These are phyloP conservation scores for Chionographis japonica DNA, from an alignment of 106 monocot genomes.

Conservation along the genomic window DNA sequence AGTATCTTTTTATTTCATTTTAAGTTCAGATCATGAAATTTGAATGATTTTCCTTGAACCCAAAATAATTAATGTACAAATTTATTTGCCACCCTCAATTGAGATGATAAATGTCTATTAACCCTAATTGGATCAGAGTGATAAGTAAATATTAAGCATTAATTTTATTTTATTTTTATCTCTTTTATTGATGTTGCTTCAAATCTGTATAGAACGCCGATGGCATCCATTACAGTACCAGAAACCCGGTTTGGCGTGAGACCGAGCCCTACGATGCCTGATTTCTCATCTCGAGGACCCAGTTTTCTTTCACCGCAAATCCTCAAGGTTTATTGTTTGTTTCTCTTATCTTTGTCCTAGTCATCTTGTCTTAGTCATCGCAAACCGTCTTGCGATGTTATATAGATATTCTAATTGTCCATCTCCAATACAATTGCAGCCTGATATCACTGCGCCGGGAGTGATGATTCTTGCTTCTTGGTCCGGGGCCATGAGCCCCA, in stretches of 20 bases:
- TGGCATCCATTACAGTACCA: slow-evolving; percentile 26
- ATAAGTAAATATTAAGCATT: no score
- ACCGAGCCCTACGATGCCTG: slow-evolving; percentile 48
- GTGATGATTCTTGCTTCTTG: slow-evolving; percentile 38
- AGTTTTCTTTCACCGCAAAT: slow-evolving; percentile 36
- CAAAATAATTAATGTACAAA: no score
- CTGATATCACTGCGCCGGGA: slow-evolving; percentile 65
- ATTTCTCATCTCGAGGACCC: slow-evolving; percentile 73
- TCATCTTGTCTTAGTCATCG: no score
- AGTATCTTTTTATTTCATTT: neutral
- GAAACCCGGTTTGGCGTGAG: slow-evolving; percentile 19
- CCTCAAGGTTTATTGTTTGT: slow-evolving; percentile 40
- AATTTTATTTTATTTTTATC: no score
- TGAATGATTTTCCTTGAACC: neutral
- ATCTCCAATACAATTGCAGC: slow-evolving; percentile 16
- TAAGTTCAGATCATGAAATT: neutral
- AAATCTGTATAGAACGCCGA: slow-evolving; percentile 23
- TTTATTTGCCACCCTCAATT: no score
- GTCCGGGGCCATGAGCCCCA: slow-evolving; percentile 4
- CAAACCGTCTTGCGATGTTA: no score
- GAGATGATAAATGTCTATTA: no score
- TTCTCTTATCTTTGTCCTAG: neutral
- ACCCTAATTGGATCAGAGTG: no score
- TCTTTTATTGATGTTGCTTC: no score
- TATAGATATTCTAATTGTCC: neutral